Evolutionary conservation across 306 rosid genomes (phyloP), one percentile per base, ranked within the genome.

Genomic region (Arachis stenosperma): DNA sequence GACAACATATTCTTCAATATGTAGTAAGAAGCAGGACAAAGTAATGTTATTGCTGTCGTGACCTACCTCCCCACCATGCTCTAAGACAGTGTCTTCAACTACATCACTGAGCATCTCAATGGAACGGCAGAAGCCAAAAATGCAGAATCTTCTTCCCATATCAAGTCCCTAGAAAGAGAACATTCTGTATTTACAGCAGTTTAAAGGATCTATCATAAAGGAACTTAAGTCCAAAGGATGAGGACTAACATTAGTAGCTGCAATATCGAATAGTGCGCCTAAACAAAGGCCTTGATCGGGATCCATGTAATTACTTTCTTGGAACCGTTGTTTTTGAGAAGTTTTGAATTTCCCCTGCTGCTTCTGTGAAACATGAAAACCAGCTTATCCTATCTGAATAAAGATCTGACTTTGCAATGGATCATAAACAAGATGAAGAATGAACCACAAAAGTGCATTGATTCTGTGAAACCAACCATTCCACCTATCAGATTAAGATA

Each of bases 101-200:
- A 93, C 98, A 80, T 93, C 97, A 76, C 94, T 91, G 44, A 93
- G 91, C 98, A 93, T 93, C 86, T 93, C 98, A 65, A 93, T 81
- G 70, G 98, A 93, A 61, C 94, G 97, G 85, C 98, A 93, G 78
- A 91, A 93, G 12, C 98, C 97, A 73, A 87, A 89, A 63, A 93
- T 91, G 65, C 98, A 93, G 15, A 93, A 90, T 78, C 90, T 86
- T 84, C 98, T 84, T 13, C 97, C 92, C 92, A 67, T 85, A 82
- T 93, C 96, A 74, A 91, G 98, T 71, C 98, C 98, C 98, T 94
- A 67, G 40, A 78, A 70, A 54, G 53, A 81, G 55, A 75, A 39
- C 27, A 61, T 48, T 42, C 67, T 37, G 60, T 53, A 77, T 13
- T 56, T 64, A 75, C 75, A 69, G 58, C 57, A 77, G 14, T 5